Conservation (phyloP, 768 basidiomycete species). For the Sarcomyxa edulis region DNA sequence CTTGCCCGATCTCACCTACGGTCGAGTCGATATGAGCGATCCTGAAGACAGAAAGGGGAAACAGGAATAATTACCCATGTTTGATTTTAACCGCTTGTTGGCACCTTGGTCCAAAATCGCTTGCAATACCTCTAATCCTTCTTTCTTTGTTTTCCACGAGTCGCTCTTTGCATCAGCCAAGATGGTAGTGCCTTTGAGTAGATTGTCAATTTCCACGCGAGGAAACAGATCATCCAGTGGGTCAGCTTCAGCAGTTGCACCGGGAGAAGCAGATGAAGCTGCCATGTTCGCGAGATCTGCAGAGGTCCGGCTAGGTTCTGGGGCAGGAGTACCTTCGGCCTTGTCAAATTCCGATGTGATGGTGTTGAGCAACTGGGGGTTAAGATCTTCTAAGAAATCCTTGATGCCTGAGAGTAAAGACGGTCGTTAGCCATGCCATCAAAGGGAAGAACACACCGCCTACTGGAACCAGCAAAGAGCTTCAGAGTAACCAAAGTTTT, state of each 20-base stretch:
- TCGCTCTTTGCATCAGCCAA: conserved; percentile 84
- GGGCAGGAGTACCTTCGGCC: conserved; percentile 69
- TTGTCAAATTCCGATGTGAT: conserved; percentile 93
- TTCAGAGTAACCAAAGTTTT: conserved; percentile 89
- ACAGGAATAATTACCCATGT: conserved; percentile 59
- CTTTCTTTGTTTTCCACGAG: conserved; percentile 96
- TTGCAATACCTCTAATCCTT: conserved; percentile 83
- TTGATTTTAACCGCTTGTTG: conserved; percentile 89
- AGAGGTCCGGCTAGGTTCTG: conserved; percentile 74
- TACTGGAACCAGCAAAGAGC: conserved; percentile 87
- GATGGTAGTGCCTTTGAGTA: conserved; percentile 81
- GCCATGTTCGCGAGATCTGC: conserved; percentile 62
- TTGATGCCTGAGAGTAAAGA: conserved; percentile 60
- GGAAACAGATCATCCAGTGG: conserved; percentile 94
- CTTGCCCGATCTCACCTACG: conserved; percentile 83
- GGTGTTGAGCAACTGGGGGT: conserved; percentile 87
- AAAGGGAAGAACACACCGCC: conserved; percentile 8
- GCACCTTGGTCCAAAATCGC: conserved; percentile 82
- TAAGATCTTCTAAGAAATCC: conserved; percentile 89
- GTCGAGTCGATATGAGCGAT: conserved; percentile 7
- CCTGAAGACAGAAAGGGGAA: background rate
- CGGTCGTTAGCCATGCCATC: background rate
- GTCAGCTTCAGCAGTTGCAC: conserved; percentile 42
- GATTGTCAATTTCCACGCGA: conserved; percentile 83
- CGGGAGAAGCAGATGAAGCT: conserved; percentile 34